phyloP scores from a whole-genome alignment of 441 rosid species.

The Mallotus japonicus region DNA sequence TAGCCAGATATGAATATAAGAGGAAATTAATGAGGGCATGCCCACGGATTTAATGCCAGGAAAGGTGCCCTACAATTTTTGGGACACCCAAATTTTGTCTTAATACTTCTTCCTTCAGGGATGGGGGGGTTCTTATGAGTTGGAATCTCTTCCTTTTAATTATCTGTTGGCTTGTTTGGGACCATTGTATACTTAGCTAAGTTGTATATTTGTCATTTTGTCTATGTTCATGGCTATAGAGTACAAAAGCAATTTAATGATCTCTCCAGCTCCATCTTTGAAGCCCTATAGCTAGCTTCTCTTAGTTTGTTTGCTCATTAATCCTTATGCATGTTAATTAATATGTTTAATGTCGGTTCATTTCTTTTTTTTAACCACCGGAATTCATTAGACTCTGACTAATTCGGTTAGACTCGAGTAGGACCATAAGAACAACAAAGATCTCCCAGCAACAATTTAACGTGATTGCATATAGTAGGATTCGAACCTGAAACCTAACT shows the following conservation, averaged over 20 bases:
- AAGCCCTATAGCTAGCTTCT: not conserved
- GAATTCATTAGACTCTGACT: too few species aligned
- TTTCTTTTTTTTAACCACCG: too few species aligned
- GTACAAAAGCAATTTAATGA: not conserved
- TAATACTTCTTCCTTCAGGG: conserved; percentile 9
- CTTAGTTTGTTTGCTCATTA: not conserved
- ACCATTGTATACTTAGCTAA: conserved; percentile 15
- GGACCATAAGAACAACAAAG: too few species aligned
- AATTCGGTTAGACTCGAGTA: too few species aligned
- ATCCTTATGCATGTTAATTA: not conserved
- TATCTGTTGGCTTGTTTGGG: conserved; percentile 21
- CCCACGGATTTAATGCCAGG: conserved; percentile 32
- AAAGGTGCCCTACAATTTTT: conserved; percentile 23
- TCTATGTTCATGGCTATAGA: not conserved
- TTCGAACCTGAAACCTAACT: too few species aligned
- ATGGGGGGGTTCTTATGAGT: conserved; percentile 11
- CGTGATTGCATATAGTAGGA: too few species aligned
- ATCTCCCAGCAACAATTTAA: too few species aligned
- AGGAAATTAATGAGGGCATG: conserved; percentile 20
- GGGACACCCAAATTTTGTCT: conserved; percentile 14
- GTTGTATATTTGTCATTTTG: conserved; percentile 23
- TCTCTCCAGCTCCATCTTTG: not conserved
- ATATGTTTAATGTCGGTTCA: not conserved
- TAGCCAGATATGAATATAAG: conserved; percentile 1
- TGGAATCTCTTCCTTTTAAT: conserved; percentile 7